phyloP scores from a whole-genome alignment of 179 eudicot genomes.

The Beta lomatogona region DNA sequence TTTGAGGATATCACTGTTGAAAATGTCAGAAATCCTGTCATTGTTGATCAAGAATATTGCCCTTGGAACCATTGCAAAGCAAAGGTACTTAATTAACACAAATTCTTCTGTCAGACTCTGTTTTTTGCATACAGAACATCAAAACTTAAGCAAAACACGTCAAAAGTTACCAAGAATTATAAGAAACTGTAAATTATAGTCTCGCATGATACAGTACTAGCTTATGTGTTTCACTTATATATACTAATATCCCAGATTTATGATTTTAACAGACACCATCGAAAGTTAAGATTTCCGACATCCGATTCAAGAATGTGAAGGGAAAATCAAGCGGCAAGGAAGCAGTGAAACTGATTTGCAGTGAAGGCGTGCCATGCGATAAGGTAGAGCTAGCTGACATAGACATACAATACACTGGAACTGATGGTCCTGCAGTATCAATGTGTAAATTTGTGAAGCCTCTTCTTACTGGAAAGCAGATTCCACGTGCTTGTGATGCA shows the following conservation, averaged over 20 bases:
- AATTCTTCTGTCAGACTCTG: background rate
- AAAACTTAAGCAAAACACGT: too few species aligned
- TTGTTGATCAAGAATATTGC: conserved; percentile 65
- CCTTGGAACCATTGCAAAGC: conserved; percentile 39
- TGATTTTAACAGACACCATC: conserved; percentile 29
- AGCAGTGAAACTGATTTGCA: conserved; percentile 38
- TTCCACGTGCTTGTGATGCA: conserved; percentile 34
- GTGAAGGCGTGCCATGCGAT: conserved; percentile 30
- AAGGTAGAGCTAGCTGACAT: conserved; percentile 34
- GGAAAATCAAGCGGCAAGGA: conserved; percentile 30
- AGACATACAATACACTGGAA: conserved; percentile 29
- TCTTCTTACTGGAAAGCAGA: conserved; percentile 20
- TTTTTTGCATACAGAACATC: too few species aligned
- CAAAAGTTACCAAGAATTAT: too few species aligned
- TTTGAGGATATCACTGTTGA: conserved; percentile 49
- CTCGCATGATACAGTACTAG: too few species aligned
- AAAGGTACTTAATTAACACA: conserved; percentile 25
- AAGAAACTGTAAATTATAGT: too few species aligned
- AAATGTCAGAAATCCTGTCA: conserved; percentile 41
- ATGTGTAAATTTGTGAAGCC: conserved; percentile 39
- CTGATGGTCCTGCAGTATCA: conserved; percentile 31
- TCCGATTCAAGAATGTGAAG: conserved; percentile 34
- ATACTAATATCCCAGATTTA: too few species aligned
- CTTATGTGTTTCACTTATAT: too few species aligned
- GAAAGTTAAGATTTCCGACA: conserved; percentile 31